Evolutionary conservation across 1,284 basidiomycete species (phyloP), one percentile per base, ranked within the genome.

Genomic region (Mycosarcoma maydis): DNA sequence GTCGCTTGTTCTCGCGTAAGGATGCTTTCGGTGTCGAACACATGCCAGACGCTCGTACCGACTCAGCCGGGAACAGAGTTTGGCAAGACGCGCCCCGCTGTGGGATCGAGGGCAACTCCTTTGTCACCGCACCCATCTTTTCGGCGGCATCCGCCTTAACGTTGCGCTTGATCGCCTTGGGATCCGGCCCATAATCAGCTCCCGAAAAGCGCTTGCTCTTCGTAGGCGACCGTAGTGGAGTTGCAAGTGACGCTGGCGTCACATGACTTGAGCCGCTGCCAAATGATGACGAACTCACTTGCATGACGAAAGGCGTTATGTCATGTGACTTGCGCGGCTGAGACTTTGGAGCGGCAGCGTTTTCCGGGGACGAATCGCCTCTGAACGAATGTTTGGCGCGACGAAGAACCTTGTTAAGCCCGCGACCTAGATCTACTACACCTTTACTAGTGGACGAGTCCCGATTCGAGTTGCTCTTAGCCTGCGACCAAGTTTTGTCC

Each of bases 21-120:
- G 66, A 69, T 17, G 51, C 59, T 33, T 58, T 55, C 0, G 65
- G 64, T 7, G 64, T 56, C 5, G 52, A 20, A n/a, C 52, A 48
- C 11, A 42, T 32, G 3, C 37, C 19, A 7, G 48, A 34, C 6
- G 52, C 17, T 32, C 44, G 42, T 5, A 17, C 17, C 4, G 43
- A 17, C 5, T 60, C 57, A 9, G 44, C 7, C 0, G 50, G 40
- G 36, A 42, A 52, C 20, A 60, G 32, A 6, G 46, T 26, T 14
- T 41, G 47, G 20, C 60, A 52, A 1, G 65, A 68, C 3, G 65
- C 39, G 3, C 65, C 59, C 6, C 66, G 30, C 14, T 69, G 66
- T 11, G 59, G 59, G 14, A 69, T 62, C 3, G 59, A 40, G 0
- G 59, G 59, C 17, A 62, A 34, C 34, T 62, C 66, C 37, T 69